Evolutionary conservation across 805 yeast species (phyloP), one percentile per base, ranked within the genome.

Genomic region (Blastobotrys peoriensis): DNA sequence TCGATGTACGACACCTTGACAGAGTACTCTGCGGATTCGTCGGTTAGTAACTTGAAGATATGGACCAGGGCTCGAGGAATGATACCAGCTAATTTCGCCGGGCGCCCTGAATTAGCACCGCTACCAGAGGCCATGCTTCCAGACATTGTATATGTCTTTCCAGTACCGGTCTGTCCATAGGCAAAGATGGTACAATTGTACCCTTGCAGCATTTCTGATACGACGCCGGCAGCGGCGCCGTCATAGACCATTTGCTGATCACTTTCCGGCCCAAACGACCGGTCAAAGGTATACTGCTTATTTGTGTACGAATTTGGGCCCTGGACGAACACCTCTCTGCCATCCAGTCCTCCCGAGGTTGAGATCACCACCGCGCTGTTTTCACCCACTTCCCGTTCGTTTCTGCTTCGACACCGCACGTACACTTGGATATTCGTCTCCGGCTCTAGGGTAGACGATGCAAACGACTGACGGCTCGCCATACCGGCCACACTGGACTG

Each of bases 151-250:
- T 76, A 80, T 0, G 96, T 87, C 62, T 87, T 87, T 6, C 96
- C 96, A 1, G 94, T 83, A 0, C 96, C 96, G 0, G 96, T 87
- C 87, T 85, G 85, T 28, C 96, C 96, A 57, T 87, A 87, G 0
- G 98, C 97, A 61, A 91, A 87, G 1, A 89, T 78, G 0, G 96
- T 88, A n/a, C 89, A 89, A 57, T 87, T 87, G 34, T 41, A 48
- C 13, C 51, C 89, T 33, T 76, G 77, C 2, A 86, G 79, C 0
- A 84, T 78, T 34, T 78, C 76, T 22, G 65, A 56, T 3, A 83
- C 73, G 0, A 83, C 73, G 51, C 69, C 73, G 10, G 38, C 23
- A 4, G 43, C 47, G 6, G 45, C 52, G 3, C 36, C 42, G 4
- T 76, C 67, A 53, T 79, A 83, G 2, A 84, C 65, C n/a, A 76